Base-by-base conservation (phyloP, 106 monocot species). In the Dioscorea zingiberensis region DNA sequence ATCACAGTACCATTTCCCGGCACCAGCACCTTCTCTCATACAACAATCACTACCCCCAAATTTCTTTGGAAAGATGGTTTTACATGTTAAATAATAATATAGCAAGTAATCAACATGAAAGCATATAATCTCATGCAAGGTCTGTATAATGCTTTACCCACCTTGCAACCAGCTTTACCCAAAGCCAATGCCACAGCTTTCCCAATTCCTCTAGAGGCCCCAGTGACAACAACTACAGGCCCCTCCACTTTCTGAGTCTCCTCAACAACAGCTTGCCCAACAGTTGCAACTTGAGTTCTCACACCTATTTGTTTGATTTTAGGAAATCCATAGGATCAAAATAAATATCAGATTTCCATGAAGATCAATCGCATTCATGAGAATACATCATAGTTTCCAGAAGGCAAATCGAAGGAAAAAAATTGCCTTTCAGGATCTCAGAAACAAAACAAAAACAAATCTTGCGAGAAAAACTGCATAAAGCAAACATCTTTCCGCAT, bases 111-210 rank as follows among this genome's bases (percentile, higher is more conserved):
- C n/a, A 17, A 63, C 5, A 63, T n/a, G 29, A 58, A 13, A 23
- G 22, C 14, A 8, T 13, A 23, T 60, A 10, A 25, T 28, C 30
- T 17, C 19, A 30, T 14, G 44, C 24, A 62, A 38, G 53, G 21
- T n/a, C 7, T 15, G 49, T 1, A 18, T 15, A 12, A 56, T 7
- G 53, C 18, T 55, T 5, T 9, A 65, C 75, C 66, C 16, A 98
- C 97, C 92, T 89, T 98, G 73, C 97, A 98, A 27, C 97, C 97
- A 70, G 92, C 84, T 76, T 86, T 88, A n/a, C 97, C 97, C 21
- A 98, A 32, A 15, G 88, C 62, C 71, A 98, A 75, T 16, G 88
- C 97, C 27, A 92, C 72, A 24, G 92, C 89, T 78, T 77, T 98
- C 49, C 97, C 97, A 38, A 98, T 98, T 54, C 97, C 97, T 59